Base-by-base conservation (phyloP, 257 asterid species). In the Solanum stenotomum region DNA sequence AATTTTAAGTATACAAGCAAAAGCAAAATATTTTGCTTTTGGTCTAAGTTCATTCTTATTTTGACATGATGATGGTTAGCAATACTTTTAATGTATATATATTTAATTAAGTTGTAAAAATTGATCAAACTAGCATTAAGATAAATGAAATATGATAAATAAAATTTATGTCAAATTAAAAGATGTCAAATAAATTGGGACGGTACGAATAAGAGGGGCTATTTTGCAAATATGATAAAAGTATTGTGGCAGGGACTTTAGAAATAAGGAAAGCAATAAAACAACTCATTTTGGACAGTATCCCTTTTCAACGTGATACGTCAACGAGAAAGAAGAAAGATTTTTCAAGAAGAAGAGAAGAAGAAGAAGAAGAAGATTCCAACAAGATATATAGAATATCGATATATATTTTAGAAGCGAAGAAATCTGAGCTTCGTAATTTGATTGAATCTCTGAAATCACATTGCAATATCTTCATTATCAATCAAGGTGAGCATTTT, bases 391-490 rank as follows among this genome's bases (percentile, higher is more conserved):
- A 87, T 76, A 27, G 15, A 61, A n/a, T n/a, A 22, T 83, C 5
- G 52, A 33, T 84, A 40, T 4, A 46, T 46, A 81, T 15, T 42
- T 46, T 27, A 27, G 85, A 11, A 81, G 27, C 15, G 16, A 81
- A 81, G 85, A 81, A 81, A 81, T 81, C 68, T 46, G 68, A 81
- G 81, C 68, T 71, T 27, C 40, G 22, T 81, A 56, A 86, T 72
- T 70, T 88, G 81, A 16, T 87, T 85, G 76, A 89, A 89, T 76
- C 88, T 86, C 25, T 75, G 25, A 40, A 38, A 84, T 92, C 93
- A 90, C 94, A 91, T 91, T 92, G 91, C 89, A 89, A 90, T 93
- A 91, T 10, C 72, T 85, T 90, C 88, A 85, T 84, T 77, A 76
- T 89, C 61, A 46, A 89, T 87, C 85, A 87, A 93, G 96, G 98